phyloP scores from a whole-genome alignment of 176 grass and related monocot genomes.

The Olyra latifolia region DNA sequence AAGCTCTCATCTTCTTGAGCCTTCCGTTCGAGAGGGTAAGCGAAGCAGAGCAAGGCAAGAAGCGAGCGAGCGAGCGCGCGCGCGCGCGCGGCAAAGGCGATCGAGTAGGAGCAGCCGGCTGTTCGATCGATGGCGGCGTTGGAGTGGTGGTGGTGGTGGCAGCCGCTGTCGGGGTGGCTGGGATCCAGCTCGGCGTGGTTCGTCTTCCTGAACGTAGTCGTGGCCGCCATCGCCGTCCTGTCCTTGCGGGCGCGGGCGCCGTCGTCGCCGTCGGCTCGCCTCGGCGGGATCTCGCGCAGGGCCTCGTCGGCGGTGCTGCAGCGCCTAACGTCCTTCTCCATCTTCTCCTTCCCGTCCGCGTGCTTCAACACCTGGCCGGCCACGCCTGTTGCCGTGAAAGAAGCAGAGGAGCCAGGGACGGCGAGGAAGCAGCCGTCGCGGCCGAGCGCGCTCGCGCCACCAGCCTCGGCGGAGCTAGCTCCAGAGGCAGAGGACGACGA shows the following conservation, averaged over 20 bases:
- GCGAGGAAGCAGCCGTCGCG: neutral
- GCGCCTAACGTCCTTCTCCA: conserved; percentile 38
- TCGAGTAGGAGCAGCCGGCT: neutral
- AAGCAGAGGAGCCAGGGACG: neutral
- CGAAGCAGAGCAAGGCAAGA: neutral
- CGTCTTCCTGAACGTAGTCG: conserved; percentile 30
- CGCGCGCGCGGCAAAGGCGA: too few species aligned
- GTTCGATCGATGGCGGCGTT: neutral
- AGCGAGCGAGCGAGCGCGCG: neutral
- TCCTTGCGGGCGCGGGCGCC: neutral
- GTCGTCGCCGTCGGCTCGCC: neutral
- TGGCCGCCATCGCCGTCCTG: conserved; percentile 31
- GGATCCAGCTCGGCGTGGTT: conserved; percentile 12
- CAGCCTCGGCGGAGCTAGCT: neutral
- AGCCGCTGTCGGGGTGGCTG: neutral
- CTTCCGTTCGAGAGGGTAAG: neutral
- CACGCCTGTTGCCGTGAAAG: neutral
- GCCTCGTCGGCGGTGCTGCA: conserved; percentile 37
- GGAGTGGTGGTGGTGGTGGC: conserved; percentile 3
- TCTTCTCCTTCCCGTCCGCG: conserved; percentile 45
- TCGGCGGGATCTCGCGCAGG: conserved; percentile 31
- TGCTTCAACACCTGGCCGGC: neutral
- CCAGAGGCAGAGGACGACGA: neutral
- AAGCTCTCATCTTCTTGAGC: neutral
- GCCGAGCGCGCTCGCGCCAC: neutral